Percentiles rank a stretch among this genome's conserved stretches.
Conservation (phyloP, 83 land plant species). For the Picea mariana region DNA sequence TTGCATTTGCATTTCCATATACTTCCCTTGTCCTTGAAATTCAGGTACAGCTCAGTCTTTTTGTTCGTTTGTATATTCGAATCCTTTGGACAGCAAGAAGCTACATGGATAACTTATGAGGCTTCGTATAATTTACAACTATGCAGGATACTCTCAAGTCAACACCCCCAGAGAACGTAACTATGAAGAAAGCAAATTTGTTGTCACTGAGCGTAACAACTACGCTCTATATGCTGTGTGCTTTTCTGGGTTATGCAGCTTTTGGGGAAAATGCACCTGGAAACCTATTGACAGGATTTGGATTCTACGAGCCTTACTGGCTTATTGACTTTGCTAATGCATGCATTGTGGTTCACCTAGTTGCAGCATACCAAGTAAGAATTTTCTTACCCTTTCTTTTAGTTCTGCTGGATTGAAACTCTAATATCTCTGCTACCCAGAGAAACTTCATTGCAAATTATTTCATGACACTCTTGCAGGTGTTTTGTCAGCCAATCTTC, state of each 20-base stretch:
- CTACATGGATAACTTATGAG: background rate
- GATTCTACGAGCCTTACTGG: constrained; percentile 87
- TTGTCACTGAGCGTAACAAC: constrained; percentile 56
- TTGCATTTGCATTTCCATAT: constrained; percentile 84
- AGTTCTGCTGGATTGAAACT: too few species aligned
- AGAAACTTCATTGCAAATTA: background rate
- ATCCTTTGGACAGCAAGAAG: background rate
- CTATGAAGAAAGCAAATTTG: constrained; percentile 85
- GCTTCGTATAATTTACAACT: background rate
- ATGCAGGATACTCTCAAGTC: constrained; percentile 77
- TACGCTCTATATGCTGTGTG: constrained; percentile 74
- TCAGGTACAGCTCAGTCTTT: constrained; percentile 36
- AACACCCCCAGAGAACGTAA: constrained; percentile 73
- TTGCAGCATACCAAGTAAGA: constrained; percentile 83
- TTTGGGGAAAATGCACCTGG: constrained; percentile 88
- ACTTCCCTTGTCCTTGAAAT: constrained; percentile 72
- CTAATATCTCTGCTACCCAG: background rate
- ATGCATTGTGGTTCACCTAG: constrained; percentile 73
- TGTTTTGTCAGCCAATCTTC: constrained; percentile 79
- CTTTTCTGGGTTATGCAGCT: constrained; percentile 88
- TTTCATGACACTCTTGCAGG: too few species aligned
- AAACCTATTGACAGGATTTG: constrained; percentile 82
- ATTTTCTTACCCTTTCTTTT: background rate
- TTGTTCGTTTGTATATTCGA: background rate
- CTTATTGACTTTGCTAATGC: constrained; percentile 82